A percentile compares a stretch with the other conserved stretches of the same genome.
Evolutionary conservation across 2,329 filamentous ascomycete genomes (phyloP).

Genomic region (Aspergillus ustus): DNA sequence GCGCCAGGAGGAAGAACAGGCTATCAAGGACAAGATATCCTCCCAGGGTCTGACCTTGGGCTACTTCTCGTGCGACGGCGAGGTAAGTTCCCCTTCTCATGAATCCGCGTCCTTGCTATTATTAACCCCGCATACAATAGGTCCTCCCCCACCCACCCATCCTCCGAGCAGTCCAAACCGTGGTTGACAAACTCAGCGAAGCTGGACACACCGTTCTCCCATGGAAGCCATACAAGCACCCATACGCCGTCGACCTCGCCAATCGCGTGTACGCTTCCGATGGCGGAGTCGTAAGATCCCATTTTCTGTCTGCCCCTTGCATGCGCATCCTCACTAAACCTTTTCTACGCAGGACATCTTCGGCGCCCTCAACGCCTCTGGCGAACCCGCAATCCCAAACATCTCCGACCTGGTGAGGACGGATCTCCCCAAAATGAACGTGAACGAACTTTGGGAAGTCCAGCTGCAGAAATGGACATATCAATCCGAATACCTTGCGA

Average conservation of each 20-base stretch:
- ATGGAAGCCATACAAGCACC: slow-evolving; percentile 32
- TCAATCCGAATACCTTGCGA: not conserved
- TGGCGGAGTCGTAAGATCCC: slow-evolving; percentile 26
- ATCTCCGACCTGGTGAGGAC: slow-evolving; percentile 35
- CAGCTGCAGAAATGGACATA: slow-evolving; percentile 34
- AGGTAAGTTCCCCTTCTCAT: not conserved
- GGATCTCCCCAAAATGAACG: slow-evolving; percentile 13
- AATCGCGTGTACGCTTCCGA: slow-evolving; percentile 36
- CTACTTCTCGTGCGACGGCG: slow-evolving; percentile 29
- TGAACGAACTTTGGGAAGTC: slow-evolving; percentile 28
- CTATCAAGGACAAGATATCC: slow-evolving; percentile 26
- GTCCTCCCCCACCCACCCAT: slow-evolving; percentile 41
- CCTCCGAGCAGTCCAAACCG: slow-evolving; percentile 35
- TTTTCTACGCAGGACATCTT: slow-evolving; percentile 27
- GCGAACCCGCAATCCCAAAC: slow-evolving; percentile 44
- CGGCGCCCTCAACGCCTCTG: slow-evolving; percentile 32
- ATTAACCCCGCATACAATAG: not conserved
- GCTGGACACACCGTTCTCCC: slow-evolving; percentile 35
- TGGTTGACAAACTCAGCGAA: slow-evolving; percentile 30
- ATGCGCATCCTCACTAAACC: not conserved
- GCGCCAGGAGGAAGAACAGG: slow-evolving; percentile 26
- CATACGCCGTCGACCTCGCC: not conserved
- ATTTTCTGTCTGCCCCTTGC: no score
- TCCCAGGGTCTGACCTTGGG: slow-evolving; percentile 35
- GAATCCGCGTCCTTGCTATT: not conserved